Evolutionary conservation across 2,329 filamentous ascomycete genomes (phyloP), one percentile per base, ranked within the genome.

Genomic region (Xylariomycetidae sp.): DNA sequence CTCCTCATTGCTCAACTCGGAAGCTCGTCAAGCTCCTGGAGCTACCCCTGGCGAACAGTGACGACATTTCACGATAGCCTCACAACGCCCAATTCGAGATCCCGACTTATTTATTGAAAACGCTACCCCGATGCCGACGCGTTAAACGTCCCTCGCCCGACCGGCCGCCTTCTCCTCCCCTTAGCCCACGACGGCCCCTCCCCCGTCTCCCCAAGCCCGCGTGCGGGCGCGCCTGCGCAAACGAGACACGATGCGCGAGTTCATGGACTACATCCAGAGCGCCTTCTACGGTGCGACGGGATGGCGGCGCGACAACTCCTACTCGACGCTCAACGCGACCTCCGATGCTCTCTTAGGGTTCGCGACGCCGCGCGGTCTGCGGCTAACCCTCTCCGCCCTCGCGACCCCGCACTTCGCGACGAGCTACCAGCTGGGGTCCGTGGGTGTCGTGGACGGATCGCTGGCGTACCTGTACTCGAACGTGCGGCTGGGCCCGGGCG

Each of bases 391-490:
- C 37, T 95, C 90, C 6, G 93, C 92, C 6, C 80, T 98, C 19
- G 86, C 89, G 6, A 89, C 89, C 13, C 82, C 87, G 7, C 87
- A 95, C 59, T 95, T 96, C 52, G 90, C 89, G 16, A 94, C 89
- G 12, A 90, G 88, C 23, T 98, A 98, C 61, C 84, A 86, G 25
- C 76, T 98, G 27, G 87, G 88, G 40, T 93, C 82, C 25, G 75
- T 93, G 12, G 92, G 90, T 39, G 73, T 94, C 22, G 89, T 98
- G 32, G 90, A 96, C 64, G 92, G 92, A 57, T 95, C 88, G n/a
- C 76, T 98, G 37, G 94, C 89, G 10, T 98, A 96, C 63, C 76
- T 98, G 34, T 96, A 94, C 67, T 93, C 88, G 30, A 94, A 87
- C 3, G 71, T 92, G 7, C 80, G 87, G 10, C 72, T 96, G 36